Conservation (phyloP, 2,329 filamentous ascomycete species). For the Blastomyces silverae region DNA sequence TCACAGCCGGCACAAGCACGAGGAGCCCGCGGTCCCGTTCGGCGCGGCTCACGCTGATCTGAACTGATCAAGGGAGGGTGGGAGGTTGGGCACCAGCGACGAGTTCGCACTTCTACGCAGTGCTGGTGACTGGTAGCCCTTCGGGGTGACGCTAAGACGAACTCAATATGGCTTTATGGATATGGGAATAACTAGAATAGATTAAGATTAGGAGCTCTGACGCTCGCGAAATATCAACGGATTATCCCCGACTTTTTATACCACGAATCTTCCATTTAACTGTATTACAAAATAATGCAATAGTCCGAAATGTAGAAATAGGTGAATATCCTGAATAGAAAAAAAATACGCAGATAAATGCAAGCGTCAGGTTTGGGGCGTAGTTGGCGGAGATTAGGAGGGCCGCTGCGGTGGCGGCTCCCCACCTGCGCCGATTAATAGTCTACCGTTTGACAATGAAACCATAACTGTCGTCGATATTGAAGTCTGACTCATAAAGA, state of each 20-base stretch:
- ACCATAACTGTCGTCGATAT: not conserved
- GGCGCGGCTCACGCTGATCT: conserved; percentile 4
- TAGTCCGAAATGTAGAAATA: not conserved
- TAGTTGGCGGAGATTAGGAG: not conserved
- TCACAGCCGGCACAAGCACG: not conserved
- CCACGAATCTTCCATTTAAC: not conserved
- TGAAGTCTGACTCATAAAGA: not conserved
- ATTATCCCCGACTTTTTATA: not conserved
- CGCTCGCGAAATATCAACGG: conserved; percentile 2
- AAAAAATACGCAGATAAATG: not conserved
- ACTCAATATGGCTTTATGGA: conserved; percentile 5
- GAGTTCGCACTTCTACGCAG: conserved; percentile 10
- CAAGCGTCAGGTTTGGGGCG: not conserved
- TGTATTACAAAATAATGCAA: not conserved
- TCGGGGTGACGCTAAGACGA: conserved; percentile 10
- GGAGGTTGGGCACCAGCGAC: conserved; percentile 8
- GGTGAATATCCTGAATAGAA: not conserved
- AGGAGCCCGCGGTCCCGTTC: not conserved
- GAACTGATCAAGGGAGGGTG: not conserved
- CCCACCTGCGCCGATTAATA: not conserved
- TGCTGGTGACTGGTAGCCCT: conserved; percentile 12
- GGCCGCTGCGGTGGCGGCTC: not conserved
- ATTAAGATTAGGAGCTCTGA: not conserved
- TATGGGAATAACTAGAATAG: not conserved
- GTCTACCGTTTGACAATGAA: not conserved